A percentile compares a stretch with the other conserved stretches of the same genome.
phyloP scores from a whole-genome alignment of 73 alveolate species.

The Breviolum minutum region DNA sequence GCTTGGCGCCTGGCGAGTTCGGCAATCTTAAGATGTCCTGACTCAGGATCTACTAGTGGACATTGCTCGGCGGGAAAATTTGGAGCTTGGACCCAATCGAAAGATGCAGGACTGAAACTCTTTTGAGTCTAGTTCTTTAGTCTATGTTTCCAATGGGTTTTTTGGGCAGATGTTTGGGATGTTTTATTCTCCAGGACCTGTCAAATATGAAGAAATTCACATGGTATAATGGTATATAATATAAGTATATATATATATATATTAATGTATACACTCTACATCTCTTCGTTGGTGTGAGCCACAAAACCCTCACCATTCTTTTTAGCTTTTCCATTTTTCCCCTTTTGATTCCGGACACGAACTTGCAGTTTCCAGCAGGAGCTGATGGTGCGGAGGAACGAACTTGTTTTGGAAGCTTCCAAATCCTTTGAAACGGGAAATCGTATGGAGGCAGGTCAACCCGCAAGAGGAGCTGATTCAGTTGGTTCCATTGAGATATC shows the following conservation, averaged over 20 bases:
- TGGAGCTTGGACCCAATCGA: slow-evolving; percentile 69
- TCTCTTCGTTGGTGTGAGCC: background rate
- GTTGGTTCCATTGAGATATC: background rate
- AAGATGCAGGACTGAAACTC: slow-evolving; percentile 44
- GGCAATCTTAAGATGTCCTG: background rate
- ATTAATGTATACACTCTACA: too few species aligned
- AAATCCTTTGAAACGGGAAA: background rate
- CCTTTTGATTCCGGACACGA: background rate
- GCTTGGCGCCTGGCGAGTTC: background rate
- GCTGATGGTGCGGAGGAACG: slow-evolving; percentile 71
- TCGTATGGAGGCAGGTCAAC: background rate
- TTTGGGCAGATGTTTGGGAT: too few species aligned
- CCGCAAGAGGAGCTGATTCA: background rate
- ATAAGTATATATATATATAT: too few species aligned
- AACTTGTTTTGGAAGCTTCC: slow-evolving; percentile 2
- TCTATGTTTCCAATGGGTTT: too few species aligned
- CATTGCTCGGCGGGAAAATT: slow-evolving; percentile 61
- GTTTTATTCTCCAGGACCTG: too few species aligned
- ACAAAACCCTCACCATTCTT: background rate
- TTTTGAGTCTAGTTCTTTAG: too few species aligned
- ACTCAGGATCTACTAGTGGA: slow-evolving; percentile 33
- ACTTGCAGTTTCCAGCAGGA: background rate
- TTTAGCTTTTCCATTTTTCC: background rate
- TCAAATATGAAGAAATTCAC: too few species aligned
- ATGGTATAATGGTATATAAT: too few species aligned